Evolutionary conservation across 176 grass and related monocot species (phyloP).

Genomic region (Avena sativa): DNA sequence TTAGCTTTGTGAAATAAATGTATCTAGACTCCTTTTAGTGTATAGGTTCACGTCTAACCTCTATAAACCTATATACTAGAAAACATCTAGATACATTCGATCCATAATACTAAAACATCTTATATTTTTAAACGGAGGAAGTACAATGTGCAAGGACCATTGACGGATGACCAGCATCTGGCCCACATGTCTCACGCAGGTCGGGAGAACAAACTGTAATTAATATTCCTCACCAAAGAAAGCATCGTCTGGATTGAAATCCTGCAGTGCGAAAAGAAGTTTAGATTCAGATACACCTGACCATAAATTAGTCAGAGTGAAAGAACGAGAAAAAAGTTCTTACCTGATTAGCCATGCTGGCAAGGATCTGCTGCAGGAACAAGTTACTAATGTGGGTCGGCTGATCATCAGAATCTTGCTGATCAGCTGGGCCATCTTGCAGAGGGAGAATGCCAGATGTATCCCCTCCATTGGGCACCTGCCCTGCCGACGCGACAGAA

Average conservation of each 20-base stretch:
- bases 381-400: not conserved
- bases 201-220: not conserved
- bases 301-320: not conserved
- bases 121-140: too few relatives aligned
- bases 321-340: not conserved
- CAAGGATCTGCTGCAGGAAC: not conserved
- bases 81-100: too few relatives aligned
- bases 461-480: not conserved
- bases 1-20: too few relatives aligned
- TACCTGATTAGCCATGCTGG: slow-evolving; percentile 26
- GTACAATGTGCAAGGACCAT: too few relatives aligned
- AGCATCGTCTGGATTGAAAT: not conserved
- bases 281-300: not conserved
- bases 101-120: too few relatives aligned
- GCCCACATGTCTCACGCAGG: not conserved
- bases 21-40: too few relatives aligned
- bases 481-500: too few relatives aligned
- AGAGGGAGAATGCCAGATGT: not conserved
- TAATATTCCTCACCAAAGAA: slow-evolving; percentile 7
- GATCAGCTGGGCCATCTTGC: slow-evolving; percentile 27
- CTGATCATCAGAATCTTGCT: not conserved
- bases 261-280: slow-evolving; percentile 19
- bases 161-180: not conserved
- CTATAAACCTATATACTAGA: too few relatives aligned
- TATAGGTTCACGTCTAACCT: too few relatives aligned